Base-by-base conservation (phyloP, 768 basidiomycete species). In the Auricularia heimuer region DNA sequence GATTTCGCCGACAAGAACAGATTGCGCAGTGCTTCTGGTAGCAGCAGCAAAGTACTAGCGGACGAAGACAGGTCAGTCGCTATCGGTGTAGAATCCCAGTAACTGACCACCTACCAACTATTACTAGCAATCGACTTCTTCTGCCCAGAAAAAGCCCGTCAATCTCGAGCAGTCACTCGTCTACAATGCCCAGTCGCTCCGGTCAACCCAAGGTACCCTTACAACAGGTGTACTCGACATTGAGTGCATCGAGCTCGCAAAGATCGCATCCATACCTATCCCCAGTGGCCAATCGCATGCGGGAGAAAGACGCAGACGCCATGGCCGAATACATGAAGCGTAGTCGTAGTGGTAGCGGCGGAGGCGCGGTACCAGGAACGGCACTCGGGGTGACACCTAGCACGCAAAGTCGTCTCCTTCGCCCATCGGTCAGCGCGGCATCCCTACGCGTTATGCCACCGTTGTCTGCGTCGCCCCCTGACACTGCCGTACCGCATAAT, bases 261-360 rank as follows among this genome's bases (percentile, higher is more conserved):
- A 64, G 36, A 14, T 60, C 62, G 8, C 61, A 63, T 14, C 45
- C 82, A 54, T 84, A 84, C 29, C 73, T 92, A 63, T 89, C 92
- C 3, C 92, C 90, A 2, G 83, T 94, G 65, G 89, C 87, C 35
- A 87, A 79, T 69, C 88, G 90, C 39, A 87, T 94, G 81, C 84
- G 86, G 69, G 88, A 92, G 75, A 82, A 85, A 65, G 92, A 94
- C 72, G 91, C 91, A 21, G 89, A 88, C 72, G 92, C 92, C 44
- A 90, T 89, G 80, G 90, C 92, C 73, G 90, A 92, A 70, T 94
- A 92, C 72, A 79, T 91, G 73, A 80, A 83, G 67, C 83, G 92
- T 65, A 90, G 89, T 77, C 83, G 92, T 65, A 93, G 90, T 71
- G 91, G 89, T 62, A 70, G 69, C 47, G 58, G 67, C 54, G 64